Evolutionary conservation across 306 rosid genomes (phyloP), one percentile per base, ranked within the genome.

Genomic region (Dryas octopetala): DNA sequence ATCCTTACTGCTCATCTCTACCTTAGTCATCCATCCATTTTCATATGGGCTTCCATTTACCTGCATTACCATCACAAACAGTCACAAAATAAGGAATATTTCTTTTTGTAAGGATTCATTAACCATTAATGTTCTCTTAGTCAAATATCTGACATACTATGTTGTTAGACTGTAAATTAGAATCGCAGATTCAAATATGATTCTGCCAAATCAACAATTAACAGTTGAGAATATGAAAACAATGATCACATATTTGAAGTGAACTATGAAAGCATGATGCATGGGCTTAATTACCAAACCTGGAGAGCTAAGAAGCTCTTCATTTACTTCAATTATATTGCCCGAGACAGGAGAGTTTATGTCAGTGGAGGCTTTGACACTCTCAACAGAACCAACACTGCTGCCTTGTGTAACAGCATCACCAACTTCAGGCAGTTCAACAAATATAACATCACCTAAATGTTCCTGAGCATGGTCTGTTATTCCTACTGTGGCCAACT

Each of bases 11-110:
- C 51, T 50, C 70, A 74, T 74, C 59, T 62, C 78, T 2, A 74
- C 78, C 61, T 62, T 74, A 55, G 61, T 62, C n/a, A 74, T 5
- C 77, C 77, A 62, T 15, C 77, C 62, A 2, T 62, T 43, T 40
- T 74, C 77, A 38, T 28, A 74, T 1, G 70, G 70, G 5, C 77
- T 74, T 9, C 32, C 47, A 59, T 74, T 74, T 15, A 74, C 51
- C 77, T 74, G 41, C 45, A 40, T 6, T 0, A 6, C 6, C 70
- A 62, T 16, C 68, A 61, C 48, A 13, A 55, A 68, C 11, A 14
- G 7, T 38, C 7, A 7, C 1, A 50, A 40, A 23, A 46, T 8
- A 23, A 23, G 23, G 23, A 23, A 23, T 23, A 23, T 23, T 23
- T 23, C 23, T 23, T 23, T 23, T 23, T 23, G 23, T 23, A 23